Evolutionary conservation across 2,329 filamentous ascomycete genomes (phyloP), one percentile per base, ranked within the genome.

Genomic region (Zelopaecilomyces penicillatus): DNA sequence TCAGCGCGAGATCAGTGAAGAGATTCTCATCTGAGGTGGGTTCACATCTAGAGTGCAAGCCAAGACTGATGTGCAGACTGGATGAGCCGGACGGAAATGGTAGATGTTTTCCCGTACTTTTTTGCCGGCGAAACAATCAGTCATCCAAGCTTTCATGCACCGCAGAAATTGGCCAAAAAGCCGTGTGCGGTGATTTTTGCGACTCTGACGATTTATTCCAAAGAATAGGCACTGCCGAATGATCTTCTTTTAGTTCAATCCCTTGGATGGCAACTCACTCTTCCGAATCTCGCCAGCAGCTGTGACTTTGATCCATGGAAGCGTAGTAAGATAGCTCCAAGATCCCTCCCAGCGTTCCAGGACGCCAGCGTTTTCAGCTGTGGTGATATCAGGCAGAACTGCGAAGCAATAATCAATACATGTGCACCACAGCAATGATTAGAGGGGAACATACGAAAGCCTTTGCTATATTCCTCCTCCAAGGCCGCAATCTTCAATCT

Each of bases 261-360:
- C 62, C 40, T 60, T 63, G 3, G 88, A 88, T 19, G 90, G 91
- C 58, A 95, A 95, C 49, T 73, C 83, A 27, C 85, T 84, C n/a
- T 80, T 68, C 56, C 80, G 76, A 50, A 81, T 74, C 9, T 64
- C 68, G 4, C 87, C 87, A 30, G 76, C 71, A 45, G 74, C 79
- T 4, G 76, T 76, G 45, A 96, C 70, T 49, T 87, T 82, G 49
- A 88, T 73, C 74, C 90, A 97, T 48, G 82, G 79, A 53, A 96
- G 63, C 6, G 76, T 83, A 31, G 82, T 79, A 50, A 96, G 73
- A 55, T 84, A 83, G 6, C 85, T 75, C 91, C 91, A 97, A 28
- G 85, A 78, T 4, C 86, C 85, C 52, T 88, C 85, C 87, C 89
- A 97, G 26, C 74, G 71, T 50, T 79, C 75, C 35, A 97, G 65